Percentiles rank a stretch among this genome's conserved stretches.
phyloP scores from a whole-genome alignment of 495 filamentous ascomycete genomes.

The Podospora tetraspora region DNA sequence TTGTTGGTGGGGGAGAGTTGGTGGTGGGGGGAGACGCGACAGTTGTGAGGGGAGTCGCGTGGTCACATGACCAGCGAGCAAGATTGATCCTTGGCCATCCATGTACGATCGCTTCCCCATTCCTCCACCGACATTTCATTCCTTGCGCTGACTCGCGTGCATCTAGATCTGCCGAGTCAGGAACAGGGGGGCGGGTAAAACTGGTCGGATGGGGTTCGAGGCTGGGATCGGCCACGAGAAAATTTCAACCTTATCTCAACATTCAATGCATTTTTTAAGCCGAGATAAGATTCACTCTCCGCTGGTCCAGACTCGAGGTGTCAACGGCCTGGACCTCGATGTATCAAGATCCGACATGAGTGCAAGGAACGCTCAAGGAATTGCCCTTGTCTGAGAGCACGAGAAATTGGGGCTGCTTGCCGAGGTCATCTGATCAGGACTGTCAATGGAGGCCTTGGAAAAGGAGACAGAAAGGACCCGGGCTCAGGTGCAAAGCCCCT shows the following conservation, averaged over 20 bases:
- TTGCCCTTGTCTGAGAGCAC: too few species aligned
- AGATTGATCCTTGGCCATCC: background rate
- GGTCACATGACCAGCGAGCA: too few species aligned
- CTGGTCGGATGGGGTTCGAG: background rate
- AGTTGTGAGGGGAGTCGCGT: too few species aligned
- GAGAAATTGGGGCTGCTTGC: too few species aligned
- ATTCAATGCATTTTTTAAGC: background rate
- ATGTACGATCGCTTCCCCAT: background rate
- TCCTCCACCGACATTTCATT: background rate
- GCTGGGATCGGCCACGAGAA: background rate
- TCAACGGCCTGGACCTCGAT: background rate
- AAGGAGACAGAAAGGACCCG: too few species aligned
- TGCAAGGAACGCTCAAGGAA: too few species aligned
- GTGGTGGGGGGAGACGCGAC: too few species aligned
- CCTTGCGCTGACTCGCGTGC: background rate
- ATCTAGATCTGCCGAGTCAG: background rate
- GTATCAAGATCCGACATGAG: too few species aligned
- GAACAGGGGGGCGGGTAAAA: background rate
- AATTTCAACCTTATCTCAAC: background rate
- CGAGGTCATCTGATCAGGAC: too few species aligned
- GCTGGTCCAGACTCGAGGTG: background rate
- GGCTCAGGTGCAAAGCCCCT: too few species aligned
- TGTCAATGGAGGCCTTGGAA: background rate
- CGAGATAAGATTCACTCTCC: background rate
- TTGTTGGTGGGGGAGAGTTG: too few species aligned